These are phyloP conservation scores for Tetrahymena elliotti DNA, from an alignment of 73 alveolate species.

Conservation along the genomic window DNA sequence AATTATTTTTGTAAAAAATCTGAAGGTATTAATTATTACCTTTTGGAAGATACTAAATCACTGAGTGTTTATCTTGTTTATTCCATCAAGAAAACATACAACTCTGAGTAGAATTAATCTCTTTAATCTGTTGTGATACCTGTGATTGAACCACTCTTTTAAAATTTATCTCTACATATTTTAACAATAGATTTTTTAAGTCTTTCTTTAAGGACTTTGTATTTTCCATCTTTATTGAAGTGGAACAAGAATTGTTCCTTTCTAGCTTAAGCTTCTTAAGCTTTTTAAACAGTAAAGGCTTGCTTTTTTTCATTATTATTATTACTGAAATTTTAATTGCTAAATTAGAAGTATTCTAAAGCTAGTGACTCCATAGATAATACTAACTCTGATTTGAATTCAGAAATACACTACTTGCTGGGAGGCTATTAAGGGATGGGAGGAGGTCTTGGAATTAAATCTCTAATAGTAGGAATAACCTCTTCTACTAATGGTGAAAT, in stretches of 20 bases:
- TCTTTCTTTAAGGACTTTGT: constrained; percentile 89
- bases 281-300: constrained; percentile 44
- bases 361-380: constrained; percentile 59
- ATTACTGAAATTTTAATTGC: constrained; percentile 53
- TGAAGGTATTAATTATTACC: background rate
- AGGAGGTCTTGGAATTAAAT: constrained; percentile 76
- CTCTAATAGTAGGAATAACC: constrained; percentile 58
- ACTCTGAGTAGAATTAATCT: constrained; percentile 88
- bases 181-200: constrained; percentile 90
- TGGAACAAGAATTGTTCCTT: constrained; percentile 88
- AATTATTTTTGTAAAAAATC: background rate
- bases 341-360: constrained; percentile 79
- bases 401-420: constrained; percentile 78
- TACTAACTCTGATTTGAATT: constrained; percentile 73
- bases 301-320: constrained; percentile 50
- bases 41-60: constrained; percentile 44
- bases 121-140: constrained; percentile 81
- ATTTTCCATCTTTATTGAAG: constrained; percentile 90
- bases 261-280: constrained; percentile 70
- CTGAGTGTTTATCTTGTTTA: constrained; percentile 72
- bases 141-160: constrained; percentile 75
- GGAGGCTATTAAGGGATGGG: constrained; percentile 58
- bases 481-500: constrained; percentile 65
- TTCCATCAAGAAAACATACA: constrained; percentile 85
- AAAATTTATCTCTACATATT: constrained; percentile 84